Evolutionary conservation across 495 filamentous ascomycete genomes (phyloP).

Genomic region (Immersiella caudata): DNA sequence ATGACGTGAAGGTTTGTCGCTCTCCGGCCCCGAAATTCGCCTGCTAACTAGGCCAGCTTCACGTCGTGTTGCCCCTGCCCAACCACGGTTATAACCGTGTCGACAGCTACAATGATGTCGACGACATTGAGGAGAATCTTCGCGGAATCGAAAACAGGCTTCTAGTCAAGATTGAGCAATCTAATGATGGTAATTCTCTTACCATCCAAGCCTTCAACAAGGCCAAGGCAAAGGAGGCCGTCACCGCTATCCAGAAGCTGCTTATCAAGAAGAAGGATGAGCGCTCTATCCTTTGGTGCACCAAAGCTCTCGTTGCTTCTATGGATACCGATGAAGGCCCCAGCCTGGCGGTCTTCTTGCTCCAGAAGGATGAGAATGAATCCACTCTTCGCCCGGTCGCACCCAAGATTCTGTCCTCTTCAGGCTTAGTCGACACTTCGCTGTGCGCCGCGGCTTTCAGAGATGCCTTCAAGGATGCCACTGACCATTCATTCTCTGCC

Average conservation of each 20-base stretch:
- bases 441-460: neutral
- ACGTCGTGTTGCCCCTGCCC: neutral
- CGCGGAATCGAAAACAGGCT: neutral
- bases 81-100: neutral
- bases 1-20: neutral
- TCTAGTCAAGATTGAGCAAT: conserved; percentile 21
- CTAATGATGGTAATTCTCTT: conserved; percentile 11
- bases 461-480: conserved; percentile 1
- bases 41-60: neutral
- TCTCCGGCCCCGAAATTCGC: neutral
- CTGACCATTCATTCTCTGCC: conserved; percentile 3
- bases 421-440: no score
- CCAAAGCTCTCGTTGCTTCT: neutral
- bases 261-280: neutral
- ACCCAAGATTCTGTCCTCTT: no score
- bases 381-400: no score
- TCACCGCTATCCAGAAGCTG: neutral
- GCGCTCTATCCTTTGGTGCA: no score
- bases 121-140: conserved; percentile 15
- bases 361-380: no score
- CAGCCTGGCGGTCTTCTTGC: no score
- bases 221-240: conserved; percentile 13
- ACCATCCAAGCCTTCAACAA: conserved; percentile 20
- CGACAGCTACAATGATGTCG: neutral
- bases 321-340: no score